Evolutionary conservation across 768 basidiomycete species (phyloP).

Genomic region (Hericium erinaceus): DNA sequence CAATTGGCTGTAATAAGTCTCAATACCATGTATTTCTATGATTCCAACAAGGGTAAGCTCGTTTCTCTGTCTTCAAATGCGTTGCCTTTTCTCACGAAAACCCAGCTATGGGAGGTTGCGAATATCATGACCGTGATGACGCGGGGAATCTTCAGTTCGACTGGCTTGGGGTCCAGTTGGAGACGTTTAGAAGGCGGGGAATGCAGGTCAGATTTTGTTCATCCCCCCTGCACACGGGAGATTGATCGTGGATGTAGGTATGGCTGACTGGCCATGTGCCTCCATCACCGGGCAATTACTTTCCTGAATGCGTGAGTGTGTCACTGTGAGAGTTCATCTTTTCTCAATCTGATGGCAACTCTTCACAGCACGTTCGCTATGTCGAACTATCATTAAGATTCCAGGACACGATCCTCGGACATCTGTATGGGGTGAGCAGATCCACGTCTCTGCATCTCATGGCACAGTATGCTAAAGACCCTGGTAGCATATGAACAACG

Average conservation of each 20-base stretch:
- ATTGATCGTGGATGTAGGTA: conserved; percentile 21
- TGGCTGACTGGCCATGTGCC: conserved; percentile 77
- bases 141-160: conserved; percentile 86
- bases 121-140: conserved; percentile 51
- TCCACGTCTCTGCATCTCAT: conserved; percentile 4
- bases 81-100: background rate
- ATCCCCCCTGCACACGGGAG: conserved; percentile 10
- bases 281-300: conserved; percentile 71
- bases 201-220: conserved; percentile 48
- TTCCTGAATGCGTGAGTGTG: conserved; percentile 70
- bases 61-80: background rate
- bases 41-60: conserved; percentile 69
- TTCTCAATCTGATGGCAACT: background rate
- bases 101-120: conserved; percentile 70
- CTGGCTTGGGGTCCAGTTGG: conserved; percentile 84
- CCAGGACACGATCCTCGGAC: conserved; percentile 84
- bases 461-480: conserved; percentile 22
- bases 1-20: conserved; percentile 71
- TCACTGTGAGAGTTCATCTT: background rate
- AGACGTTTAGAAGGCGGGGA: conserved; percentile 51
- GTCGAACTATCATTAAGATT: conserved; percentile 68
- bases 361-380: conserved; percentile 49
- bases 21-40: conserved; percentile 89
- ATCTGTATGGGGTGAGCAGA: conserved; percentile 66
- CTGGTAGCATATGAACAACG: conserved; percentile 72